Conservation (phyloP, 345 rosid genomes). For the Boechera retrofracta region DNA sequence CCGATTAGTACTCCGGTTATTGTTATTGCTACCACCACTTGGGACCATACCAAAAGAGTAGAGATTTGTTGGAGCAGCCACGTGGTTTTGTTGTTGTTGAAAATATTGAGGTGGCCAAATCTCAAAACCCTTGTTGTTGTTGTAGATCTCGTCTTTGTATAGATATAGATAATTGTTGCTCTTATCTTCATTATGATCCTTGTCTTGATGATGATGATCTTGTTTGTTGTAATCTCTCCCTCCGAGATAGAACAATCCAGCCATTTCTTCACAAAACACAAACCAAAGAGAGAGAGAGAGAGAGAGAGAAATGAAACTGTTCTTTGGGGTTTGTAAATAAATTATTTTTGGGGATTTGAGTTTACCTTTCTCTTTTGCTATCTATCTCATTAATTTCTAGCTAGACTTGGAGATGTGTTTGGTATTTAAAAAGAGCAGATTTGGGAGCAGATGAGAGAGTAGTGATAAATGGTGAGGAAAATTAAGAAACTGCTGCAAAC, state of each 20-base stretch:
- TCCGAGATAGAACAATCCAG: conserved; percentile 88
- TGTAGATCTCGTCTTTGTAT: conserved; percentile 73
- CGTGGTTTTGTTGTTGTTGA: conserved; percentile 48
- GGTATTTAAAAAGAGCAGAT: conserved; percentile 66
- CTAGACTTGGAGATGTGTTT: conserved; percentile 32
- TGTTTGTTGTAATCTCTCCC: conserved; percentile 57
- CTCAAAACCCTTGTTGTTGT: conserved; percentile 72
- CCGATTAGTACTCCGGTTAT: conserved; percentile 42
- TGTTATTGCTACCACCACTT: conserved; percentile 40
- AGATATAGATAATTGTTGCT: conserved; percentile 66
- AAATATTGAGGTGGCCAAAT: conserved; percentile 77
- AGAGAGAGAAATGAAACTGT: conserved; percentile 20
- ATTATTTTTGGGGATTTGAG: conserved; percentile 36
- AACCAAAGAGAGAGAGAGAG: neutral
- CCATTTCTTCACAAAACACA: conserved; percentile 62
- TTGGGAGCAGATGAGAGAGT: conserved; percentile 41
- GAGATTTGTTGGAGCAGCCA: conserved; percentile 50
- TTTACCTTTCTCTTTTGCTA: conserved; percentile 24
- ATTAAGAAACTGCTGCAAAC: conserved; percentile 58
- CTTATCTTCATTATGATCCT: conserved; percentile 50
- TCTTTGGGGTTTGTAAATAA: conserved; percentile 29
- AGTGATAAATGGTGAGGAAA: conserved; percentile 38
- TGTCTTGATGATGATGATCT: conserved; percentile 51
- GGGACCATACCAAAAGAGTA: conserved; percentile 71
- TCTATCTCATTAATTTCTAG: conserved; percentile 27